Conservation (phyloP, 2,329 filamentous ascomycete genomes). For the Corinectria fuckeliana region DNA sequence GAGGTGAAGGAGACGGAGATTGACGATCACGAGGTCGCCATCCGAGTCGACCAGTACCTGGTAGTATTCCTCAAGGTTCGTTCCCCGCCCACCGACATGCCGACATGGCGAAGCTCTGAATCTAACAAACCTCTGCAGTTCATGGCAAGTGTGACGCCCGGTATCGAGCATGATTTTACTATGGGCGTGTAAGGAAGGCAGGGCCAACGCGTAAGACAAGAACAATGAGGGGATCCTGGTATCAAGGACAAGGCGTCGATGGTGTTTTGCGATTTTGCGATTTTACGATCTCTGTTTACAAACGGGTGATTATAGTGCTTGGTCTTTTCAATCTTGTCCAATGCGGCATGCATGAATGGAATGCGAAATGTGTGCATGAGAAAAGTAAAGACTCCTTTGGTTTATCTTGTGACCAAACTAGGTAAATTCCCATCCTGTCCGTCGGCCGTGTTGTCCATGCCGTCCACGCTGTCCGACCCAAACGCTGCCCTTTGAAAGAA, state of each 20-base stretch:
- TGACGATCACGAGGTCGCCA: slow-evolving; percentile 77
- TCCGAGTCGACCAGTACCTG: slow-evolving; percentile 86
- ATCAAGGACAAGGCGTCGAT: slow-evolving; percentile 26
- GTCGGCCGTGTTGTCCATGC: not conserved
- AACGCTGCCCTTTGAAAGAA: not conserved
- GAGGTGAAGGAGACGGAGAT: slow-evolving; percentile 66
- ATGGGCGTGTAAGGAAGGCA: slow-evolving; percentile 33
- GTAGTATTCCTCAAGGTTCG: slow-evolving; percentile 85
- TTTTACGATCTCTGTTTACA: not conserved
- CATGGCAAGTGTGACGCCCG: slow-evolving; percentile 89
- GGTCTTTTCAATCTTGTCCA: slow-evolving; percentile 17
- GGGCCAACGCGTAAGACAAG: slow-evolving; percentile 1
- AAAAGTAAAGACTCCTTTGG: not conserved
- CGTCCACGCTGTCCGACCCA: not conserved
- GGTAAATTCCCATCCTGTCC: not conserved
- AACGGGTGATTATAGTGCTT: not conserved
- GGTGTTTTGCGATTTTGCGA: slow-evolving; percentile 28
- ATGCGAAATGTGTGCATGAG: not conserved
- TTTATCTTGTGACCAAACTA: not conserved
- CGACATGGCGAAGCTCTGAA: no score
- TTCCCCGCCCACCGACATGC: slow-evolving; percentile 4
- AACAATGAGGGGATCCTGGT: slow-evolving; percentile 4
- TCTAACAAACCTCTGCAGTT: slow-evolving; percentile 54
- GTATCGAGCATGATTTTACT: slow-evolving; percentile 87
- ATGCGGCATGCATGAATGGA: slow-evolving; percentile 16